Conservation (phyloP, 2,329 filamentous ascomycete genomes). For the Emmonsiellopsis sp. region DNA sequence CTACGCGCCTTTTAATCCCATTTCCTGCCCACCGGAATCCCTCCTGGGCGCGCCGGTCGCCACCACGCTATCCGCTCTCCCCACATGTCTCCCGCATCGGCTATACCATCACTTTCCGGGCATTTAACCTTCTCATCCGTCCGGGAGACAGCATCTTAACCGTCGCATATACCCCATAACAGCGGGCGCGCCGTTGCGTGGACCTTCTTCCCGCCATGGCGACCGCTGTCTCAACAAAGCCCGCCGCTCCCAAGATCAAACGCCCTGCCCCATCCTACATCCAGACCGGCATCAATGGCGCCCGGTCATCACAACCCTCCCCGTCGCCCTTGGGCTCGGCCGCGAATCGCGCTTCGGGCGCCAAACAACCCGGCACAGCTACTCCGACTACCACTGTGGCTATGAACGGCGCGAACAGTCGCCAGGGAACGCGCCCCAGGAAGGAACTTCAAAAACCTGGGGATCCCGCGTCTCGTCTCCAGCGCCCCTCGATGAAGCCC, state of each 20-base stretch:
- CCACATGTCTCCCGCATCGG: constrained; percentile 38
- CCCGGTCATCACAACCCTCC: constrained; percentile 49
- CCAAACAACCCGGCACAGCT: constrained; percentile 45
- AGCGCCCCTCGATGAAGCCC: constrained; percentile 26
- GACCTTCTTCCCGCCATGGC: constrained; percentile 26
- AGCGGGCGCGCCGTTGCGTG: not conserved
- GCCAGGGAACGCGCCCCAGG: constrained; percentile 38
- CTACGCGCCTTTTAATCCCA: not conserved
- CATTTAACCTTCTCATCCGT: constrained; percentile 22
- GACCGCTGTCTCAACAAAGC: constrained; percentile 37
- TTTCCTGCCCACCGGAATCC: not conserved
- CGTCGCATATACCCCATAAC: not conserved
- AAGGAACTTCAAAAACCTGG: constrained; percentile 44
- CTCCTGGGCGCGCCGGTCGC: constrained; percentile 18
- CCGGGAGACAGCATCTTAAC: not conserved
- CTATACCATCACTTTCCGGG: constrained; percentile 30
- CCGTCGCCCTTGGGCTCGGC: constrained; percentile 41
- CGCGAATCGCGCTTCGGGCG: constrained; percentile 48
- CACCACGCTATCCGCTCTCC: constrained; percentile 27
- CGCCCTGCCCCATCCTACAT: constrained; percentile 57
- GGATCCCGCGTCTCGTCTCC: constrained; percentile 24
- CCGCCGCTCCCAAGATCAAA: constrained; percentile 53
- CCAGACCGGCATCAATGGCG: constrained; percentile 53
- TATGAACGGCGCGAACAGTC: constrained; percentile 36
- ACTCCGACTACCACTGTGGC: constrained; percentile 29